A percentile compares a stretch with the other conserved stretches of the same genome.
Conservation (phyloP, 805 yeast genomes). For the Jamesozyma piceae region DNA sequence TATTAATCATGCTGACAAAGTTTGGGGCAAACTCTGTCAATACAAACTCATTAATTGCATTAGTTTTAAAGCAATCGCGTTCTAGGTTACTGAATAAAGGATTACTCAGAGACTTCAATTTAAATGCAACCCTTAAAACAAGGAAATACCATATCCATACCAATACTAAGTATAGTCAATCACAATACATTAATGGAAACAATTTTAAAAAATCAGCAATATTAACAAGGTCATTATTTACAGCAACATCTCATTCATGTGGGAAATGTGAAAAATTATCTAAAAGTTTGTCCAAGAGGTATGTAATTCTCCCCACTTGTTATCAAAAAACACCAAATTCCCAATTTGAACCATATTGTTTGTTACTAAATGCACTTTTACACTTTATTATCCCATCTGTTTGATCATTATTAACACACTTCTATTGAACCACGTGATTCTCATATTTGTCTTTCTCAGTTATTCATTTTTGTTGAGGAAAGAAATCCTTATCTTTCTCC, state of each 20-base stretch:
- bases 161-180: too few species aligned
- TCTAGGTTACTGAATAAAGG: not conserved
- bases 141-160: too few species aligned
- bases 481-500: too few species aligned
- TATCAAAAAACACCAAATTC: not conserved
- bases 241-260: slow-evolving; percentile 9
- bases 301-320: slow-evolving; percentile 5
- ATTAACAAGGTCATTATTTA: slow-evolving; percentile 7
- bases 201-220: not conserved
- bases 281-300: slow-evolving; percentile 5
- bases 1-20: not conserved
- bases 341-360: not conserved
- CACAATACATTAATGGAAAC: not conserved
- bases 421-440: too few species aligned
- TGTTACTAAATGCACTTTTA: too few species aligned
- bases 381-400: too few species aligned
- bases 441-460: too few species aligned
- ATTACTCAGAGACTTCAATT: not conserved
- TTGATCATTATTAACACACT: too few species aligned
- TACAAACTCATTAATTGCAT: not conserved
- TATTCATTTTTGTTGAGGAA: too few species aligned
- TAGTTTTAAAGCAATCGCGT: not conserved
- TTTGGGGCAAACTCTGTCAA: not conserved
- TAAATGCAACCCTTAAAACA: not conserved
- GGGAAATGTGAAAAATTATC: slow-evolving; percentile 10